Base-by-base conservation (phyloP, 2,329 filamentous ascomycete species). In the Ploettnerulaceae sp. region DNA sequence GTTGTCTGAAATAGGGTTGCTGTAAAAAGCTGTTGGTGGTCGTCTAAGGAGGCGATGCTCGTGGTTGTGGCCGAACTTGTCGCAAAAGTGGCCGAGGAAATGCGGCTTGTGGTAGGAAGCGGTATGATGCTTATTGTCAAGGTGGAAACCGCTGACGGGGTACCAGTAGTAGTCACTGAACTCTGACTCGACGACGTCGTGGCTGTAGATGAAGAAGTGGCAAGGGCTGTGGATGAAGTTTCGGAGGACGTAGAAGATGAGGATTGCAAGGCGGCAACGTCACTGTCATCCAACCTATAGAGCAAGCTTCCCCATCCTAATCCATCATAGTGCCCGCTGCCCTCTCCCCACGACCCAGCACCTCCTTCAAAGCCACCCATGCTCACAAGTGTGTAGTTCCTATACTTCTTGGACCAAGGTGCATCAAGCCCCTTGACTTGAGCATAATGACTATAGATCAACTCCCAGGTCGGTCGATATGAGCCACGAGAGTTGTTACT, bases 391-490 rank as follows among this genome's bases (percentile, higher is more conserved):
- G 32, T 46, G 22, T 47, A 37, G 24, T 46, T 42, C 5, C 14
- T 14, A 9, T 47, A 50, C n/a, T 31, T 9, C 21, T 37, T 44
- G 7, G 36, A 42, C 48, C 48, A 50, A 22, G 48, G 36, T 8
- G 25, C 32, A 25, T 50, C 32, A 17, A 47, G 7, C 5, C 64
- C 60, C 45, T 68, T 69, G 12, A 69, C 12, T 8, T 59, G 57
- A 2, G 54, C 59, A 45, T 71, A 72, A 48, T 72, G 67, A 5
- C 57, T 61, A 28, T 64, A 69, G 1, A 72, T 45, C 1, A 70
- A 49, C 52, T 72, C 70, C 48, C 58, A 67, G 2, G 63, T 64
- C 0, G 70, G 68, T 0, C 68, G 59, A 11, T 66, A 52, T n/a
- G 41, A 54, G 1, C 67, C 67, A 3, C 69, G 64, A 1, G 49